These are phyloP conservation scores for Noccaea bulbosa DNA, from an alignment of 345 rosid genomes.

Conservation along the genomic window DNA sequence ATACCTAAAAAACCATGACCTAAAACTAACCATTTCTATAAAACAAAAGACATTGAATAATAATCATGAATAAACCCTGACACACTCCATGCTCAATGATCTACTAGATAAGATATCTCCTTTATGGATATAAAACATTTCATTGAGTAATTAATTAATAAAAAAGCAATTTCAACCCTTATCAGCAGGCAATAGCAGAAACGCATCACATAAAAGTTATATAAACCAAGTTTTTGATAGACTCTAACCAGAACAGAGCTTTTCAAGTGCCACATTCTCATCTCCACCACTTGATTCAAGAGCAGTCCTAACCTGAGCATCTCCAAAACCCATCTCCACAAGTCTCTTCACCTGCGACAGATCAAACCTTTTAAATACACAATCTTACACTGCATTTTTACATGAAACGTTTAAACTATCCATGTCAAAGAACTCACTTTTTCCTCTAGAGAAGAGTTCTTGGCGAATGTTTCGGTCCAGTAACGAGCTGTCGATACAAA, in stretches of 20 bases:
- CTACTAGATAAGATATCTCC: constrained; percentile 17
- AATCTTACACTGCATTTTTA: background rate
- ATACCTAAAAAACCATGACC: background rate
- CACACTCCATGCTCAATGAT: constrained; percentile 12
- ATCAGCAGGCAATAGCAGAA: constrained; percentile 18
- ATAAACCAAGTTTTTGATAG: constrained; percentile 8
- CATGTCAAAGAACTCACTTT: constrained; percentile 57
- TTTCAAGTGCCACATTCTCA: constrained; percentile 95
- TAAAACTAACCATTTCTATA: constrained; percentile 12
- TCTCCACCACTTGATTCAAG: constrained; percentile 88
- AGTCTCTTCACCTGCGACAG: constrained; percentile 74
- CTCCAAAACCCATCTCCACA: constrained; percentile 95
- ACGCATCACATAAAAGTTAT: constrained; percentile 10
- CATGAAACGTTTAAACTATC: background rate
- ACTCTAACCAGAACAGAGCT: constrained; percentile 70
- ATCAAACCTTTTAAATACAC: constrained; percentile 12
- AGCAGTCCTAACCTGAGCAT: constrained; percentile 72
- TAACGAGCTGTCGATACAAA: constrained; percentile 91
- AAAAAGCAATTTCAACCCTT: constrained; percentile 12
- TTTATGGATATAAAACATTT: constrained; percentile 28
- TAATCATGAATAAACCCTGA: background rate
- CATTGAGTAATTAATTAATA: background rate
- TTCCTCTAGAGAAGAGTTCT: constrained; percentile 78
- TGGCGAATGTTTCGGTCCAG: constrained; percentile 98
- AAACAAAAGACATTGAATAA: background rate